These are phyloP conservation scores for Populus nigra DNA, from an alignment of 345 rosid species.

Conservation along the genomic window DNA sequence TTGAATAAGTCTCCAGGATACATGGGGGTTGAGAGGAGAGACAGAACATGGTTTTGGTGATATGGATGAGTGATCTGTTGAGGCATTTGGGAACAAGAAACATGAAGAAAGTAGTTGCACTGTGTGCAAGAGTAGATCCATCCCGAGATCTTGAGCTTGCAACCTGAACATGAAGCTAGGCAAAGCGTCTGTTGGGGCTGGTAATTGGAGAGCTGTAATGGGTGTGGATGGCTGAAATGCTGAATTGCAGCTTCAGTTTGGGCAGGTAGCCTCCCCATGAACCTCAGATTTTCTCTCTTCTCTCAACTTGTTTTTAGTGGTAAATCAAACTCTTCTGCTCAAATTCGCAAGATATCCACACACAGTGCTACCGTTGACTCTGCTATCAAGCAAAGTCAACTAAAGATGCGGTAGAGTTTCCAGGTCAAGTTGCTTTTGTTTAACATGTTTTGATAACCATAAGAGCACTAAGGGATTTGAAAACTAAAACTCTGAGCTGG, in stretches of 20 bases:
- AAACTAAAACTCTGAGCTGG: too few relatives aligned
- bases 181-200: conserved; percentile 22
- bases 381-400: background rate
- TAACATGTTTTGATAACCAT: too few relatives aligned
- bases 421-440: too few relatives aligned
- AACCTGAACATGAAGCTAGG: conserved; percentile 26
- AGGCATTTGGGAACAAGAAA: conserved; percentile 39
- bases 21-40: conserved; percentile 27
- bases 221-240: conserved; percentile 55
- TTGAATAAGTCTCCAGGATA: conserved; percentile 33
- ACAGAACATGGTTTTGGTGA: conserved; percentile 36
- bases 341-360: too few relatives aligned
- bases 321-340: background rate
- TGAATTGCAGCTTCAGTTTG: conserved; percentile 30
- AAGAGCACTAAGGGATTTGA: too few relatives aligned
- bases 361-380: background rate
- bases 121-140: conserved; percentile 33
- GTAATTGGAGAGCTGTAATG: conserved; percentile 25
- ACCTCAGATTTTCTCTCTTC: background rate
- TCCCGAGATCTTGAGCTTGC: conserved; percentile 34
- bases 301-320: background rate
- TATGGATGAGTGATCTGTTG: conserved; percentile 44
- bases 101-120: conserved; percentile 39
- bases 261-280: conserved; percentile 17
- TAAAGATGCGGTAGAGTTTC: background rate